Conservation (phyloP, 192 early-diverging fungal species). For the Linnemannia hyalina region DNA sequence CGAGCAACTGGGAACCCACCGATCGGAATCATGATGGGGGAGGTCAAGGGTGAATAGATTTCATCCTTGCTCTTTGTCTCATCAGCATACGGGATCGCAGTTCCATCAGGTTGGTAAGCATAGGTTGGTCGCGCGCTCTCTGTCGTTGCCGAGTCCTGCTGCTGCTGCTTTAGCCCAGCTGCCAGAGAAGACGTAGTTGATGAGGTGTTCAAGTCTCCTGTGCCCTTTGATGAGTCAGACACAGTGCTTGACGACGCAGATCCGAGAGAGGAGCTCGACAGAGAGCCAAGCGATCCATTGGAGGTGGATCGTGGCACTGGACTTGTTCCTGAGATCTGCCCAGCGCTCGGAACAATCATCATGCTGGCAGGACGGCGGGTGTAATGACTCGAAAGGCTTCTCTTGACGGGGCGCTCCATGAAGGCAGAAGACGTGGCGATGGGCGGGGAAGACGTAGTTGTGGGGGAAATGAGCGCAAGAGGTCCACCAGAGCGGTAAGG, state of each 20-base stretch:
- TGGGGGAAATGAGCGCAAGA: background rate
- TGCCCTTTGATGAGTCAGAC: background rate
- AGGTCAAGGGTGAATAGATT: constrained; percentile 45
- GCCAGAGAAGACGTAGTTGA: background rate
- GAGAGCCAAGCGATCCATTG: constrained; percentile 4
- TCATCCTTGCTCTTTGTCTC: constrained; percentile 51
- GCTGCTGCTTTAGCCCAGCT: constrained; percentile 1
- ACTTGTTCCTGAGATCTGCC: background rate
- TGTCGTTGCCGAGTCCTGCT: background rate
- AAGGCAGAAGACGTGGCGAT: constrained; percentile 7
- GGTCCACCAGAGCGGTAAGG: background rate
- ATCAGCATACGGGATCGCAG: constrained; percentile 37
- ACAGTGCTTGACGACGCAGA: constrained; percentile 26
- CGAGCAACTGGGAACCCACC: constrained; percentile 36
- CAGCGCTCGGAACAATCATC: constrained; percentile 14
- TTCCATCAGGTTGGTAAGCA: constrained; percentile 19
- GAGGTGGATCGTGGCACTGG: constrained; percentile 3
- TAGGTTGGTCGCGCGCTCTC: background rate
- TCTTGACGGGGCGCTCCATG: constrained; percentile 33
- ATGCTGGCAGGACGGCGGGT: constrained; percentile 38
- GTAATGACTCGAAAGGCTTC: constrained; percentile 21
- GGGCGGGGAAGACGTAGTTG: background rate
- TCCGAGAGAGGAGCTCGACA: constrained; percentile 27
- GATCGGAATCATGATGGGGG: constrained; percentile 45
- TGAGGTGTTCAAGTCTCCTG: background rate